Evolutionary conservation across 257 asterid genomes (phyloP), one percentile per base, ranked within the genome.

Genomic region (Solanum verrucosum): DNA sequence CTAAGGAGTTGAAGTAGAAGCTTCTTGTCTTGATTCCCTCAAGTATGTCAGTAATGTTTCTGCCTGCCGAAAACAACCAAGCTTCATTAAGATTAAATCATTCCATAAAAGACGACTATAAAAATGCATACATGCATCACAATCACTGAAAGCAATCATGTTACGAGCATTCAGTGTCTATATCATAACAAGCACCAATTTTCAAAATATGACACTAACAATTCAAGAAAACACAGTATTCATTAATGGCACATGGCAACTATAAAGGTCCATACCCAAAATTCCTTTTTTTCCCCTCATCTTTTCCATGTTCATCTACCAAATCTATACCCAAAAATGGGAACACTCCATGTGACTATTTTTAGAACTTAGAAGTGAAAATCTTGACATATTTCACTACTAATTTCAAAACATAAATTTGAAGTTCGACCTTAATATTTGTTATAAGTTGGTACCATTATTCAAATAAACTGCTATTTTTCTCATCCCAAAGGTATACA

Each of bases 1-100:
- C 91, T 91, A 92, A 68, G 97, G 95, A 49, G 93, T 93, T 67
- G 97, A 94, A 52, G 95, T 90, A 37, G 96, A 95, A 90, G 96
- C 98, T 90, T 94, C 98, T 52, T 93, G 97, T 87, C 99, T 97
- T 85, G 97, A 93, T 90, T 96, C 99, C 92, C 99, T 95, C 95
- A 97, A 93, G 93, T 93, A 93, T 85, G 93, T 96, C 42, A 97
- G 98, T 86, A 97, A 96, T 49, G 93, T 94, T 89, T 97, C 99
- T 86, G 98, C 98, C 99, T 97, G 98, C 90, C 90, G 91, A 90
- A 85, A 89, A 60, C 29, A 44, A 86, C 35, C 71, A 73, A 75
- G 40, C 59, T 85, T 87, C 68, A 85, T 87, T 87, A 70, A 84
- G 70, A 85, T 70, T 34, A 83, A 83, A 78, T 21, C 52, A 74